Base-by-base conservation (phyloP, 768 basidiomycete genomes). In the Steccherinum ochraceum region DNA sequence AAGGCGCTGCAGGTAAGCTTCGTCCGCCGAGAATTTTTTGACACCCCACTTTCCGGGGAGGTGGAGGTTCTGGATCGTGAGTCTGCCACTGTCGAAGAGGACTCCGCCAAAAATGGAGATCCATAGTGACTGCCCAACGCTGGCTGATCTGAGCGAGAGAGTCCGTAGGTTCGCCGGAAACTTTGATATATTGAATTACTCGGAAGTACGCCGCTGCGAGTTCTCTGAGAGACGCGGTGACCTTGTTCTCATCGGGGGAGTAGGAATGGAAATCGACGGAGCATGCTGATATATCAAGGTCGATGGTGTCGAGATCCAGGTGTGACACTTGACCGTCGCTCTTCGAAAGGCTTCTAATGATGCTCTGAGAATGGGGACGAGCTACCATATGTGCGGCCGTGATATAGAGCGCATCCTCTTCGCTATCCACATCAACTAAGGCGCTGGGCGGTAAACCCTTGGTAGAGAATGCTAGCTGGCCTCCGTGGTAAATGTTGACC, bases 201-300 rank as follows among this genome's bases (percentile, higher is more conserved):
- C 35, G 11, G n/a, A 11, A 39, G n/a, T 39, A 39, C 11, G 35
- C 35, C n/a, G 11, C 35, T 39, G 35, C 35, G n/a, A 39, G 35
- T n/a, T 39, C 35, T 39, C 35, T 11, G n/a, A 39, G 35, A 11
- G 35, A 39, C 11, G 35, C 35, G 11, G 55, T 53, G 12, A 65
- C 63, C 50, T 64, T 64, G 35, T 54, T 44, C 5, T 30, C 16
- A 1, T 57, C 41, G 3, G 56, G 56, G 1, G 64, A 55, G 43
- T 66, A 66, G 19, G 64, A 64, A 45, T 66, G 60, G 40, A 66
- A 64, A 48, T 66, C 64, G 39, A 66, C 57, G 49, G 51, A 19
- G 48, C 63, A 66, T 12, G 53, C 54, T 12, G 60, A 57, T 3
- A 44, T 35, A 41, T 61, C 54, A n/a, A 53, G 50, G 35, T 48